Conservation (phyloP, 2,329 filamentous ascomycete genomes). For the Botrytis deweyae region DNA sequence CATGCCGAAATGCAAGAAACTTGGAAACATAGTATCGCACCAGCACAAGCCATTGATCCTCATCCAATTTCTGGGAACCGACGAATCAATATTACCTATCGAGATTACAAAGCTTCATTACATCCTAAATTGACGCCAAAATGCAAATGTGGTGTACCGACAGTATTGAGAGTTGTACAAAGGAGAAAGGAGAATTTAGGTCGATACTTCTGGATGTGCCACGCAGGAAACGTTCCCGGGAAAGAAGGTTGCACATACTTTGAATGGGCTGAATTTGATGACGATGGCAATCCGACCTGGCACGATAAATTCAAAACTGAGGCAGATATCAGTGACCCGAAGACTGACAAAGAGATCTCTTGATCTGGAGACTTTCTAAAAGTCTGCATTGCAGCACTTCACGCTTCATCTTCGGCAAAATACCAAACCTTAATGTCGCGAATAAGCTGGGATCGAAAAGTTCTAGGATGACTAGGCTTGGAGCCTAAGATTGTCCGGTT, state of each 20-base stretch:
- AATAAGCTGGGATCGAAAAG: background rate
- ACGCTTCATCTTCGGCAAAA: background rate
- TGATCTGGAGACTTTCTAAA: background rate
- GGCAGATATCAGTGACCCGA: background rate
- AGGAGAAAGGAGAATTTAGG: slow-evolving; percentile 74
- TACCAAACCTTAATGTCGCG: no score
- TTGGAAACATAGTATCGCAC: slow-evolving; percentile 88
- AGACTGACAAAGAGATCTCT: background rate
- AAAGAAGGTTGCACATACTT: slow-evolving; percentile 74
- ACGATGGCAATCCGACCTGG: slow-evolving; percentile 79
- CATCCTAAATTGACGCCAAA: slow-evolving; percentile 76
- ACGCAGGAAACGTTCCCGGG: slow-evolving; percentile 69
- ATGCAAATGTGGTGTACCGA: slow-evolving; percentile 71
- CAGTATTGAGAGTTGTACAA: slow-evolving; percentile 74
- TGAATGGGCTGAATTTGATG: slow-evolving; percentile 81
- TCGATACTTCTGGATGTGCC: slow-evolving; percentile 92
- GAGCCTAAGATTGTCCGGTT: no score
- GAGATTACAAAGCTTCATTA: slow-evolving; percentile 75
- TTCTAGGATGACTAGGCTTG: background rate
- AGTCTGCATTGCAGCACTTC: background rate
- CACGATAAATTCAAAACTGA: slow-evolving; percentile 1
- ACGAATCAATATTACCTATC: slow-evolving; percentile 91
- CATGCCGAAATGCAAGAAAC: slow-evolving; percentile 97
- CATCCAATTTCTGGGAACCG: slow-evolving; percentile 79
- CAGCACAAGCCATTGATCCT: slow-evolving; percentile 73